A percentile compares a stretch with the other conserved stretches of the same genome.
Evolutionary conservation across 2,329 filamentous ascomycete genomes (phyloP).

Genomic region (Fusarium nygamai): DNA sequence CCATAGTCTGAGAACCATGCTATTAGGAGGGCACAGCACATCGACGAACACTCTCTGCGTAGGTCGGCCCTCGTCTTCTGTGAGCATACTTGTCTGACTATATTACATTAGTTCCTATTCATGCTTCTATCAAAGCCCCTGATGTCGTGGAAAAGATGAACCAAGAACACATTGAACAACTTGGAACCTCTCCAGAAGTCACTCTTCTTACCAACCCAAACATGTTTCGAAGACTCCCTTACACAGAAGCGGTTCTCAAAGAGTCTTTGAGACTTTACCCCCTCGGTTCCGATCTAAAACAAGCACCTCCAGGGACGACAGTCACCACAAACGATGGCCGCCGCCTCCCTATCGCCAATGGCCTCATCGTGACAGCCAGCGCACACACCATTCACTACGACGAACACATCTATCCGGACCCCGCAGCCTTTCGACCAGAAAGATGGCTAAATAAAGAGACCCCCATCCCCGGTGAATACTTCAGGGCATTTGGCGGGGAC

Average conservation of each 20-base stretch:
- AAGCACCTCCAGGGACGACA: not conserved
- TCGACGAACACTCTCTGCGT: conserved; percentile 6
- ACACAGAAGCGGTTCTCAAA: conserved; percentile 24
- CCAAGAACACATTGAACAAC: conserved; percentile 7
- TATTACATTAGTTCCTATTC: not conserved
- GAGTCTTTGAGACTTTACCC: conserved; percentile 13
- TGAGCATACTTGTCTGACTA: not conserved
- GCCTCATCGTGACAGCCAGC: not conserved
- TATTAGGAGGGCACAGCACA: conserved; percentile 23
- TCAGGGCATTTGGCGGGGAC: conserved; percentile 51
- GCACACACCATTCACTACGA: conserved; percentile 21
- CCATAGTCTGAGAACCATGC: conserved; percentile 6
- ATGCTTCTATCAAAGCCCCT: conserved; percentile 14
- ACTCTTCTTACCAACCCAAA: conserved; percentile 3
- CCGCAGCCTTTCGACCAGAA: conserved; percentile 4
- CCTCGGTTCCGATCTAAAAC: conserved; percentile 2
- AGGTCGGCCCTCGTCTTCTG: not conserved
- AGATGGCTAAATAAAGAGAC: conserved; percentile 17
- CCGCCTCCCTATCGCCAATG: conserved; percentile 6
- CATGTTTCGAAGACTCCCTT: not conserved
- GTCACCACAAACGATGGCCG: not conserved
- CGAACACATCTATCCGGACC: not conserved
- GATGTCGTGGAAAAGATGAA: not conserved
- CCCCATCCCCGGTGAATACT: not conserved
- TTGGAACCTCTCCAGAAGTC: not conserved